Evolutionary conservation across 2,329 filamentous ascomycete species (phyloP).

Genomic region (Ophioceras dolichostomum): DNA sequence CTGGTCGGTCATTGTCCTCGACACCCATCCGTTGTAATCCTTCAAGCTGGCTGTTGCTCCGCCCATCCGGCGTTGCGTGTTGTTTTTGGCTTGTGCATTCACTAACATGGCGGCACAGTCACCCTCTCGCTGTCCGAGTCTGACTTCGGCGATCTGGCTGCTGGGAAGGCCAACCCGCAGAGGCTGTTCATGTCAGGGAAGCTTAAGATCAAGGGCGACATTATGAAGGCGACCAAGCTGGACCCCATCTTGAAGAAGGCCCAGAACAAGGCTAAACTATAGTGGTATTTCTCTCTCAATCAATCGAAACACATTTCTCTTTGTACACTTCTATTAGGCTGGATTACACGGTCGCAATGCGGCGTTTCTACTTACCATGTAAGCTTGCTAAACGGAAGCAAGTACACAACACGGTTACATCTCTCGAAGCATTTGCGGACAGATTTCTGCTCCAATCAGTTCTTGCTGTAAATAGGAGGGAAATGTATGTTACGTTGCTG

Average conservation of each 20-base stretch:
- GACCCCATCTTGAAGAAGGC: constrained; percentile 87
- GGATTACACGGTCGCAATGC: too few relatives aligned
- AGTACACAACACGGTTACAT: constrained; percentile 2
- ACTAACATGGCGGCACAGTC: constrained; percentile 29
- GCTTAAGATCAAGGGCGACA: constrained; percentile 94
- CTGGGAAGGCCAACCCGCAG: constrained; percentile 88
- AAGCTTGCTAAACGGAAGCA: too few relatives aligned
- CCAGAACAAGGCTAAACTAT: constrained; percentile 74
- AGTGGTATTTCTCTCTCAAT: too few relatives aligned
- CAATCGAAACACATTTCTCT: too few relatives aligned
- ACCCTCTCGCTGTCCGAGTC: constrained; percentile 75
- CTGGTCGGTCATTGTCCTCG: constrained; percentile 43
- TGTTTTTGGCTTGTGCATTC: too few relatives aligned
- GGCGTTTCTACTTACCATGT: too few relatives aligned
- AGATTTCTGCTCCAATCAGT: too few relatives aligned
- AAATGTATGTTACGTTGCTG: too few relatives aligned
- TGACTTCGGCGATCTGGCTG: constrained; percentile 74
- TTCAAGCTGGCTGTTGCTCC: neutral
- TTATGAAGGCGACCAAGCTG: constrained; percentile 98
- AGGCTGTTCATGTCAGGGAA: constrained; percentile 96
- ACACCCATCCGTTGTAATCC: neutral
- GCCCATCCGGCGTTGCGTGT: too few relatives aligned
- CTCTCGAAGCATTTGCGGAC: too few relatives aligned
- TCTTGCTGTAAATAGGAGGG: too few relatives aligned
- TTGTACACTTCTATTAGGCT: too few relatives aligned